Conservation (phyloP, 75 land plant genomes). For the Selaginella tamariscina region DNA sequence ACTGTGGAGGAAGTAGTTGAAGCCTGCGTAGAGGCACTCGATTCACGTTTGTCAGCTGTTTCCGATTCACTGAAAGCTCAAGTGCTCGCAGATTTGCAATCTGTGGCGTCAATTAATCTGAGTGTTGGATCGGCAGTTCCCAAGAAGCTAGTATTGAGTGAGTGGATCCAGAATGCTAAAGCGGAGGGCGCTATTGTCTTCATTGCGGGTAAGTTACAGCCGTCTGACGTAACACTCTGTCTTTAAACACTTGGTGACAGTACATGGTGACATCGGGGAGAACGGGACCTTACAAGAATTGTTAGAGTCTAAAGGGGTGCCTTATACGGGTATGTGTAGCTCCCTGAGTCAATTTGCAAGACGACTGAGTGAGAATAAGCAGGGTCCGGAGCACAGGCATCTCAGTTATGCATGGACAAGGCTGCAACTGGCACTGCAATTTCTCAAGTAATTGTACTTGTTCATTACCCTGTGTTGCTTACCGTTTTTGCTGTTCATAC, state of each 20-base stretch:
- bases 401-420: constrained; percentile 68
- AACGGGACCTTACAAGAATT: constrained; percentile 70
- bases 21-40: constrained; percentile 52
- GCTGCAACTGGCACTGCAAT: constrained; percentile 60
- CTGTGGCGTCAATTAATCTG: constrained; percentile 34
- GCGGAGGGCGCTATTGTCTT: constrained; percentile 51
- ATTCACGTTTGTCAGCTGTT: constrained; percentile 38
- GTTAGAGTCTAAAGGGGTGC: constrained; percentile 47
- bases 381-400: constrained; percentile 64
- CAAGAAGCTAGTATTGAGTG: constrained; percentile 30
- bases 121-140: constrained; percentile 43
- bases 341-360: neutral
- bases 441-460: constrained; percentile 35
- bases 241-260: no score
- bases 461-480: neutral
- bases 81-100: constrained; percentile 48
- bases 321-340: constrained; percentile 75
- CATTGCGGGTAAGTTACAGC: constrained; percentile 85
- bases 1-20: constrained; percentile 77
- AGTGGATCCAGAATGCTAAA: constrained; percentile 60
- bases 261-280: constrained; percentile 89
- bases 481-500: neutral
- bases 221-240: no score
- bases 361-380: neutral
- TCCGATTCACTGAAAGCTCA: constrained; percentile 35